Conservation (phyloP, 768 basidiomycete genomes). For the Tricholoma sp. region DNA sequence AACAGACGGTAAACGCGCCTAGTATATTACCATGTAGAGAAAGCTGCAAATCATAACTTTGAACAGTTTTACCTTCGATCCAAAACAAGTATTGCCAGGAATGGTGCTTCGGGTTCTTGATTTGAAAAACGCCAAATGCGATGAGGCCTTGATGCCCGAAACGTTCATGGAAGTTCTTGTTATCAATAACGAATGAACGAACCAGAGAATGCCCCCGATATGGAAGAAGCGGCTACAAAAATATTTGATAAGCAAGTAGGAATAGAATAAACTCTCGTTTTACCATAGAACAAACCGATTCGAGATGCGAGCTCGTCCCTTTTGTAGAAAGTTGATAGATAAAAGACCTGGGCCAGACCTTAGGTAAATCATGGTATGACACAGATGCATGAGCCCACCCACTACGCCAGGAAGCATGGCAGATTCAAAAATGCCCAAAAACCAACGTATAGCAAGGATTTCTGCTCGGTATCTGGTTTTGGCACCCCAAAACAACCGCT, state of each 20-base stretch:
- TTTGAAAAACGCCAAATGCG: constrained; percentile 49
- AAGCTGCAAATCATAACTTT: not conserved
- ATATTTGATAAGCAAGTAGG: not conserved
- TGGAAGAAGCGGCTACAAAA: constrained; percentile 34
- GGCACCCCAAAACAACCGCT: not conserved
- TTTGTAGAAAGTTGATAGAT: constrained; percentile 48
- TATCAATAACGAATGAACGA: not conserved
- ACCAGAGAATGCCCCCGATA: constrained; percentile 45
- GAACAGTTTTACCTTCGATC: constrained; percentile 37
- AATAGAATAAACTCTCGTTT: not conserved
- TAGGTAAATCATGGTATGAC: not conserved
- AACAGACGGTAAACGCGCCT: constrained; percentile 36
- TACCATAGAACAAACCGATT: constrained; percentile 45
- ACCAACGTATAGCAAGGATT: constrained; percentile 44
- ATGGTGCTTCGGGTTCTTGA: constrained; percentile 34
- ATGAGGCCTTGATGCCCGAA: constrained; percentile 29
- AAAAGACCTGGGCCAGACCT: constrained; percentile 30
- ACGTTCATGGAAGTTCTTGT: not conserved
- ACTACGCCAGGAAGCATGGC: constrained; percentile 45
- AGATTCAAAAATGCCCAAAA: constrained; percentile 47
- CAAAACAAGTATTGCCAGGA: constrained; percentile 50
- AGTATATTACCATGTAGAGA: not conserved
- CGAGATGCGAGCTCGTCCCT: constrained; percentile 47
- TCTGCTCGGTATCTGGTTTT: constrained; percentile 16
- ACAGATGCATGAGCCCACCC: not conserved